Base-by-base conservation (phyloP, 2,329 filamentous ascomycete genomes). In the Colletotrichum sp. region DNA sequence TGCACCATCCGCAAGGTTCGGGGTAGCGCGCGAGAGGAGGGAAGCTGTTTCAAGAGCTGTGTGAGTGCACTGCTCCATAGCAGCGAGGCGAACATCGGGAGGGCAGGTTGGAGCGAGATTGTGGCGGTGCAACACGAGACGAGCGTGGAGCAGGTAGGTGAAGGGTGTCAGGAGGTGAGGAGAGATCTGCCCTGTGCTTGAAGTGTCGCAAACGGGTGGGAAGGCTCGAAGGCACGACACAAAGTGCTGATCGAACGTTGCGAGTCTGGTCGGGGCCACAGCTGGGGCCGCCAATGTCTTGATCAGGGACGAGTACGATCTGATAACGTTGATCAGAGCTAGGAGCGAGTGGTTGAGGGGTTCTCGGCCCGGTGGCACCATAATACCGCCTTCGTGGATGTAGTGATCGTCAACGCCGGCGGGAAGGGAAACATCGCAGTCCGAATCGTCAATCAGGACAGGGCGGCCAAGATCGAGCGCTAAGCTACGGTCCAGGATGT, bases 101-200 rank as follows among this genome's bases (percentile, higher is more conserved):
- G 93, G 89, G 81, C 94, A 96, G 12, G 88, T 88, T 0, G 96
- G 94, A 0, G 93, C 93, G 10, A 99, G 89, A 81, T 99, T 98
- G 81, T 98, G 96, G 57, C 97, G 92, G 84, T 98, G 95, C 10
- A 99, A 90, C 48, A 97, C 88, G 34, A 98, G 90, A n/a, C 95
- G 93, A 18, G 94, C 93, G 76, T 95, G 95, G 76, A 98, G 93
- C 10, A 99, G 90, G 80, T 95, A 93, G 36, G 95, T 90, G 10
- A 98, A 88, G 0, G 96, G 94, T 30, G 93, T 91, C 16, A 99
- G 88, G 55, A 94, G 92, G 68, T 93, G 90, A 10, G 95, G 93
- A 75, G 97, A 93, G 57, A 98, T 88, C 9, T 92, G 89, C 9
- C 92, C 90, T 34, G 90, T 88, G 76, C 93, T 93, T 18, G 90